Base-by-base conservation (phyloP, 2,329 filamentous ascomycete species). In the Scorias spongiosa region DNA sequence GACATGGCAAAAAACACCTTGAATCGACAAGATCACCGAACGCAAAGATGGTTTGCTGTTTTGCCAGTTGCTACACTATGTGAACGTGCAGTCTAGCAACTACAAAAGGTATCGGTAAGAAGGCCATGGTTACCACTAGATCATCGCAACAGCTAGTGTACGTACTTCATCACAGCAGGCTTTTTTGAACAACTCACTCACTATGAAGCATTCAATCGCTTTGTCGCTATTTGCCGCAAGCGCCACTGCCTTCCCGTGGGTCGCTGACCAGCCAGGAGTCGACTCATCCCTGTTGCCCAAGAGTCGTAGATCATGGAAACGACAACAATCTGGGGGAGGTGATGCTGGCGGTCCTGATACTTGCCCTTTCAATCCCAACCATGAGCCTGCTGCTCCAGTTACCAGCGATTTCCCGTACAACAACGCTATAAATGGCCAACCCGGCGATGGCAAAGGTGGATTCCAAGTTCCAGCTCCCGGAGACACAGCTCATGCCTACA, bases 391-490 rank as follows among this genome's bases (percentile, higher is more conserved):
- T 5, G 57, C 55, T 10, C 57, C 60, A 0, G 55, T 62, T 44
- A 60, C 54, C 8, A 40, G 48, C 11, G 42, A 58, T 43, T 67
- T 56, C 42, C 65, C 63, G n/a, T 69, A 70, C 51, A 65, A 63
- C 37, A 58, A 59, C 17, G 66, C 67, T 2, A 60, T 60, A 46
- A 62, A 68, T 42, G 67, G 66, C 39, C 11, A 52, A 9, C 59
- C 56, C n/a, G 67, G 67, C 2, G 64, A 58, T 7, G 61, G 60
- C 1, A 57, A 52, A 32, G 67, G 68, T 41, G 66, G 67, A 2
- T 67, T 62, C 46, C 56, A 62, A 41, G 67, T 70, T 0, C 67
- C 68, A 20, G 66, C 61, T 10, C 51, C 54, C 29, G 61, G 62
- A 11, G 66, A 68, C 43, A 57, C 48, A 18, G 64, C 60, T 5